phyloP scores from a whole-genome alignment of 2,329 filamentous ascomycete species.

The Beauveria varroae region DNA sequence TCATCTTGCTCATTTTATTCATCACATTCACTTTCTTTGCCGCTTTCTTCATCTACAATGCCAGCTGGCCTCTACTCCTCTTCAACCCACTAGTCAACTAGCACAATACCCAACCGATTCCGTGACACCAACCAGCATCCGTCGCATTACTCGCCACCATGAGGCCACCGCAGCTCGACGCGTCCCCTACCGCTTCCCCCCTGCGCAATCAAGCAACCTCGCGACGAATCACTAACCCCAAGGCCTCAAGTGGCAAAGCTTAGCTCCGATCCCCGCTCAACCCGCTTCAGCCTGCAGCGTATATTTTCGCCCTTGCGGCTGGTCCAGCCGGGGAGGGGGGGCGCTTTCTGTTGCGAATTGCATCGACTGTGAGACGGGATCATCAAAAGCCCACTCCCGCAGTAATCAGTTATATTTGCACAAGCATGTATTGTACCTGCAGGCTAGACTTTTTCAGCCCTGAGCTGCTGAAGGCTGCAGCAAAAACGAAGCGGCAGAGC shows the following conservation, averaged over 20 bases:
- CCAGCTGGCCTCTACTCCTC: too few relatives aligned
- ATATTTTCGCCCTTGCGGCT: not conserved
- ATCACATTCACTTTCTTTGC: too few relatives aligned
- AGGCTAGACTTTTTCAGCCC: not conserved
- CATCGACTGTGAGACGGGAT: not conserved
- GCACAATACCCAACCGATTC: not conserved
- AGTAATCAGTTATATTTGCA: not conserved
- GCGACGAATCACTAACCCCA: not conserved
- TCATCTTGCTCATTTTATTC: too few relatives aligned
- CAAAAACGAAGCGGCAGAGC: not conserved
- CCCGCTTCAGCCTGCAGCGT: not conserved
- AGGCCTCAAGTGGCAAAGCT: not conserved
- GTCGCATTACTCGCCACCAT: conserved; percentile 4
- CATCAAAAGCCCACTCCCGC: not conserved
- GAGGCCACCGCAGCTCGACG: not conserved
- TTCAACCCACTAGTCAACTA: not conserved
- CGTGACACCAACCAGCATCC: not conserved
- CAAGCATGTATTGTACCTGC: too few relatives aligned
- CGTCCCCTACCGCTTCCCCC: not conserved
- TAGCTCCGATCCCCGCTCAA: not conserved
- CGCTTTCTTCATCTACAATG: too few relatives aligned
- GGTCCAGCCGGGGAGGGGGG: not conserved
- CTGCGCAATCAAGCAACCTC: not conserved
- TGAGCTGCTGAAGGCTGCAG: not conserved
- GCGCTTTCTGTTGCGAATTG: not conserved